Evolutionary conservation across 345 rosid species (phyloP), one percentile per base, ranked within the genome.

Genomic region (Moringa oleifera): DNA sequence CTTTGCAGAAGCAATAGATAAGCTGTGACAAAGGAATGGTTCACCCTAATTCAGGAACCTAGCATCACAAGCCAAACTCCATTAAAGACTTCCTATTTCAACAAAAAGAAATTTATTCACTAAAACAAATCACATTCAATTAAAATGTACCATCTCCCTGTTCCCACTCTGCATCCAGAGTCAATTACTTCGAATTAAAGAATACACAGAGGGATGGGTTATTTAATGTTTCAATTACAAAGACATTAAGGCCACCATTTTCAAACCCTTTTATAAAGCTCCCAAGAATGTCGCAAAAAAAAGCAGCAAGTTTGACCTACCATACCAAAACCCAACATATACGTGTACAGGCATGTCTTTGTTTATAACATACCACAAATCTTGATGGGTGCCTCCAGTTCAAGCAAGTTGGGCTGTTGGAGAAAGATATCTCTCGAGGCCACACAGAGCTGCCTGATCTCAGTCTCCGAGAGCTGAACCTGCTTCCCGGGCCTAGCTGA

Each of bases 331-430:
- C 20, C 54, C 47, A 41, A 41, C 12, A 41, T 41, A 41, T 9
- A 41, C 2, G 12, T 41, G 12, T 41, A 41, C 47, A 51, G 12
- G 22, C 21, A 53, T 8, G 13, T n/a, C 17, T 6, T 12, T 11
- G 18, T 60, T 6, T 5, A 12, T 0, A 25, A 45, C 28, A 41
- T 72, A 93, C 98, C 98, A 49, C 98, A 93, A 51, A 93, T 84
- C 82, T 93, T 93, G 77, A 93, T 93, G 55, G 98, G 98, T 12
- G 97, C 94, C 64, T 87, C 97, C 21, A 93, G 96, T 77, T 93
- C 98, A 16, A 93, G 91, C 82, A 93, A 68, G 76, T 84, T 88
- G 59, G 98, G 94, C 61, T 93, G 98, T 57, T 80, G 79, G 59
- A 84, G 72, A 55, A 88, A 90, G 72, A 87, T 86, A n/a, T 89